Conservation (phyloP, 2,329 filamentous ascomycete genomes). For the Leptographium radiaticola region DNA sequence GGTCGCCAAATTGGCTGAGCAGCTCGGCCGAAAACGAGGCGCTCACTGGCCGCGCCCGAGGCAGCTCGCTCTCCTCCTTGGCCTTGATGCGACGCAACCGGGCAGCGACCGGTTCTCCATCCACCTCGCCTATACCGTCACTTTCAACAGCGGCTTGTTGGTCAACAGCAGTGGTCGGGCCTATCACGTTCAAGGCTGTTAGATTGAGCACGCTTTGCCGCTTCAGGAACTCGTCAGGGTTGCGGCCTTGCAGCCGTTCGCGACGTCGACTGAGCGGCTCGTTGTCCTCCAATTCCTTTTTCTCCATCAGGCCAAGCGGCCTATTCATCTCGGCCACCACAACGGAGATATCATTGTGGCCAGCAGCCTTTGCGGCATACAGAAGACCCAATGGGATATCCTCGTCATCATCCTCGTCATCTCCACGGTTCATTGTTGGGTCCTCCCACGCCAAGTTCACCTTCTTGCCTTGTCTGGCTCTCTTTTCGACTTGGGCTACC, state of each 20-base stretch:
- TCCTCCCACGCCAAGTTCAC: slow-evolving; percentile 90
- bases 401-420: slow-evolving; percentile 58
- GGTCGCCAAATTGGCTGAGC: slow-evolving; percentile 47
- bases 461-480: slow-evolving; percentile 58
- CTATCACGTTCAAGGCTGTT: slow-evolving; percentile 10
- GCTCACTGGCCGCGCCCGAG: slow-evolving; percentile 45
- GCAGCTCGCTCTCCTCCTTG: slow-evolving; percentile 36
- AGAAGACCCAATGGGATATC: slow-evolving; percentile 82
- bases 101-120: slow-evolving; percentile 54
- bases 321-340: slow-evolving; percentile 43
- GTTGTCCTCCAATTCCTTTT: slow-evolving; percentile 77
- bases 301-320: slow-evolving; percentile 65
- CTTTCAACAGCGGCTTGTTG: slow-evolving; percentile 13
- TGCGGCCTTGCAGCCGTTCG: slow-evolving; percentile 56
- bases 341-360: slow-evolving; percentile 28
- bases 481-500: slow-evolving; percentile 72
- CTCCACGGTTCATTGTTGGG: slow-evolving; percentile 31
- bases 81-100: slow-evolving; percentile 52
- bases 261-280: slow-evolving; percentile 73
- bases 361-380: slow-evolving; percentile 48
- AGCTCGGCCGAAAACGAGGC: slow-evolving; percentile 56
- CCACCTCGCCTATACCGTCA: slow-evolving; percentile 32
- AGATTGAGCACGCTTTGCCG: slow-evolving; percentile 32
- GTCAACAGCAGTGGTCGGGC: slow-evolving; percentile 6
- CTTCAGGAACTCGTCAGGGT: slow-evolving; percentile 21